Conservation (phyloP, 306 rosid species). For the Hylodesmum podocarpum region DNA sequence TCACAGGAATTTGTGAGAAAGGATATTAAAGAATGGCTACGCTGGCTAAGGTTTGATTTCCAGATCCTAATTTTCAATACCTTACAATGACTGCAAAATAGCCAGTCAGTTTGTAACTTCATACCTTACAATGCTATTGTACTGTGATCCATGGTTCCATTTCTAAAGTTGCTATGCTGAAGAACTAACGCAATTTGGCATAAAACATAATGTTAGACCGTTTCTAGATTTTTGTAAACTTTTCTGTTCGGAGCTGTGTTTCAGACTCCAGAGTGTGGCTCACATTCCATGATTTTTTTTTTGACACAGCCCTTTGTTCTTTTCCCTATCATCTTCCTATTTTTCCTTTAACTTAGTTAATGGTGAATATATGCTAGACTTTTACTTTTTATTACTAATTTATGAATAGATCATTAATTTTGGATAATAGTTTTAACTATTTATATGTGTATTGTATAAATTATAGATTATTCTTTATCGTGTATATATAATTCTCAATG, state of each 20-base stretch:
- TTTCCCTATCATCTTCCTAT: background rate
- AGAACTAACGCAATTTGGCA: background rate
- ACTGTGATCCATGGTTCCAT: background rate
- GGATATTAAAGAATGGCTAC: slow-evolving; percentile 89
- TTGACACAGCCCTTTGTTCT: background rate
- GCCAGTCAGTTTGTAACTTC: background rate
- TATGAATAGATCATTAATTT: background rate
- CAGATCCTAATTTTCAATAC: slow-evolving; percentile 16
- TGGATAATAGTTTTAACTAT: background rate
- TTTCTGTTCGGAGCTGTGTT: background rate
- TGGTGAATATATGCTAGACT: background rate
- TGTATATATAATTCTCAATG: background rate
- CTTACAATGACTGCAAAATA: background rate
- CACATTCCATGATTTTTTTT: background rate
- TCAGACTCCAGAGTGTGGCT: background rate
- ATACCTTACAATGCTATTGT: background rate
- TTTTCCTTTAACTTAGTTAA: background rate
- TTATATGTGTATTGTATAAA: background rate
- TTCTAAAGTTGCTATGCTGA: background rate
- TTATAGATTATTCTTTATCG: background rate
- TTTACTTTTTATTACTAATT: background rate
- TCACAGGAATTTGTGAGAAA: slow-evolving; percentile 99
- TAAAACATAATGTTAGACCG: background rate
- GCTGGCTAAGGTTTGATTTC: slow-evolving; percentile 75
- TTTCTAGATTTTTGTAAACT: background rate